These are phyloP conservation scores for Blastocystis sp. DNA, from an alignment of 352 stramenopile genomes.

Conservation along the genomic window DNA sequence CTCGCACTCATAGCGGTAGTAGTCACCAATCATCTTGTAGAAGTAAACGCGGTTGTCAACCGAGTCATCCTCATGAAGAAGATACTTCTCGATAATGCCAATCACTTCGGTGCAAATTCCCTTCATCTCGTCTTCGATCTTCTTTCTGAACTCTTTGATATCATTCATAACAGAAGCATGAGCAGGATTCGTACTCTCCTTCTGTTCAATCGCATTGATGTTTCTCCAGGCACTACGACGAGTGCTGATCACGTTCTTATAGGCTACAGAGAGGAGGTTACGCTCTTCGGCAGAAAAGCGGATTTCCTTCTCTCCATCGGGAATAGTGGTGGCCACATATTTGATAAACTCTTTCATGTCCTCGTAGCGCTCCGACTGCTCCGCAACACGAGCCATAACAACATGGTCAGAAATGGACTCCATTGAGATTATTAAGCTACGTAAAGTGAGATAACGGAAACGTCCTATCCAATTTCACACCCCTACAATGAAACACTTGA, in stretches of 20 bases:
- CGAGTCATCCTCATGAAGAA: conserved; percentile 71
- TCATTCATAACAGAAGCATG: neutral
- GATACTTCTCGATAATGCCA: conserved; percentile 86
- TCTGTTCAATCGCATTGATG: conserved; percentile 59
- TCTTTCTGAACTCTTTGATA: conserved; percentile 57
- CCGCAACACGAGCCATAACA: conserved; percentile 74
- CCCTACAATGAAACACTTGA: neutral
- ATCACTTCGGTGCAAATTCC: conserved; percentile 92
- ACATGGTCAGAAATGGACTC: conserved; percentile 58
- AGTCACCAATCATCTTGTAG: conserved; percentile 99
- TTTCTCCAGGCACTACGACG: conserved; percentile 87
- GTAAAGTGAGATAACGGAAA: too few species aligned
- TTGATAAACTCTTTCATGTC: conserved; percentile 92
- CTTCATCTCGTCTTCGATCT: conserved; percentile 79
- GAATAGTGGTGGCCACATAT: conserved; percentile 71
- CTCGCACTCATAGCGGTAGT: conserved; percentile 96
- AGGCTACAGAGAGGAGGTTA: conserved; percentile 66
- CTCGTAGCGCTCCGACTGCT: conserved; percentile 80
- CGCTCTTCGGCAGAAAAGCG: conserved; percentile 61
- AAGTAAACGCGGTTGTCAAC: conserved; percentile 98
- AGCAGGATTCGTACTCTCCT: neutral
- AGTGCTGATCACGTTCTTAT: conserved; percentile 95
- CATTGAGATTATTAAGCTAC: conserved; percentile 29
- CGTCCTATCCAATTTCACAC: too few species aligned
- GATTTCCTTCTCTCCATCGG: conserved; percentile 33